Evolutionary conservation across 495 filamentous ascomycete genomes (phyloP).

Genomic region (Hyaloscypha bicolor): DNA sequence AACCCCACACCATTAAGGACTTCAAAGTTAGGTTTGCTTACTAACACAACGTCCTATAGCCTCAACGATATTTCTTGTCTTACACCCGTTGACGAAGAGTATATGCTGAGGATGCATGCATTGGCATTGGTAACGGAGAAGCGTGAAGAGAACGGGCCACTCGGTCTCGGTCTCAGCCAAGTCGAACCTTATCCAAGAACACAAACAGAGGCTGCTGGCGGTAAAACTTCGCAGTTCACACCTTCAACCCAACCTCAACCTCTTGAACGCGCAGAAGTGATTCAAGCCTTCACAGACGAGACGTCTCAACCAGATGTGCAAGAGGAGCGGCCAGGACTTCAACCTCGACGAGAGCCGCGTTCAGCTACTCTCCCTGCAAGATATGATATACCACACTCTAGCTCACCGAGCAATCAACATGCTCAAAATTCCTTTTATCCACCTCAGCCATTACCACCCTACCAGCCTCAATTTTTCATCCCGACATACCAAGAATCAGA

Average conservation of each 20-base stretch:
- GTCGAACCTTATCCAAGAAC: not conserved
- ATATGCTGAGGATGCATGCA: slow-evolving; percentile 19
- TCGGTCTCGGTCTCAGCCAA: not conserved
- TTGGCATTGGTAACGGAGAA: slow-evolving; percentile 25
- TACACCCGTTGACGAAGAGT: slow-evolving; percentile 20
- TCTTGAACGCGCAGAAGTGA: not conserved
- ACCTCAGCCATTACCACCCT: not conserved
- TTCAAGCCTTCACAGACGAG: not conserved
- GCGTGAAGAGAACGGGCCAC: not conserved
- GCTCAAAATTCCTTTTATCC: not conserved
- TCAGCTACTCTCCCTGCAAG: not conserved
- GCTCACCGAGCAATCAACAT: not conserved
- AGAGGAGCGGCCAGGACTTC: not conserved
- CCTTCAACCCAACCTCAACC: not conserved
- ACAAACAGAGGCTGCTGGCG: not conserved
- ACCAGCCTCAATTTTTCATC: not conserved
- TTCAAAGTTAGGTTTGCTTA: not conserved
- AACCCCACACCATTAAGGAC: not conserved
- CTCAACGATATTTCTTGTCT: not conserved
- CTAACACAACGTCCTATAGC: not conserved
- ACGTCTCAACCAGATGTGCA: not conserved
- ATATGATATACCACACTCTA: not conserved
- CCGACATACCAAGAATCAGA: not conserved
- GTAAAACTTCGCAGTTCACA: not conserved
- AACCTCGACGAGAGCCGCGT: not conserved